A percentile compares a stretch with the other conserved stretches of the same genome.
These are phyloP conservation scores for Aureobasidium namibiae DNA, from an alignment of 2,329 filamentous ascomycete genomes.

Conservation along the genomic window DNA sequence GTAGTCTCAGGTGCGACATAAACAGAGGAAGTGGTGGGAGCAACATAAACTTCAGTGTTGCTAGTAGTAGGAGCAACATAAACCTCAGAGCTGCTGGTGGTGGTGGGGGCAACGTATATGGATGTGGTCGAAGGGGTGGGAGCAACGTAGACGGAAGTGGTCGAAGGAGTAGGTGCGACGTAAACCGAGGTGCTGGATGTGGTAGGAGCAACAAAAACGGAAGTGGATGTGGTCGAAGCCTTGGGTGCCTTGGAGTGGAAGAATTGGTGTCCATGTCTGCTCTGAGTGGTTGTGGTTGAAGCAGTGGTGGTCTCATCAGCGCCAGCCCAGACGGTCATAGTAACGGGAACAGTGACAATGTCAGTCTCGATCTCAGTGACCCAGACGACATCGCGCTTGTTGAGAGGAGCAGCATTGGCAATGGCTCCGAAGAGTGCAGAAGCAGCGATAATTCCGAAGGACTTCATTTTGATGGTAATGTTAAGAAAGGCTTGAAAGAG, in stretches of 20 bases:
- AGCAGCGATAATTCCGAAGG: constrained; percentile 21
- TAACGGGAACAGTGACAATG: constrained; percentile 41
- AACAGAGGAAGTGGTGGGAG: constrained; percentile 18
- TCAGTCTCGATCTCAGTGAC: constrained; percentile 41
- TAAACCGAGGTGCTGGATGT: constrained; percentile 16
- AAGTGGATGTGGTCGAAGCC: constrained; percentile 15
- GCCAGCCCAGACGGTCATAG: constrained; percentile 38
- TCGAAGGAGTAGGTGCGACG: constrained; percentile 17
- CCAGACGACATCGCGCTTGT: constrained; percentile 40
- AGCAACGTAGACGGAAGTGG: constrained; percentile 20
- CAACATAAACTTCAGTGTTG: constrained; percentile 13
- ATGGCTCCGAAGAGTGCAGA: constrained; percentile 21
- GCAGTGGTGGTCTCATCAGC: constrained; percentile 20
- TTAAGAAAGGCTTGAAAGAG: neutral
- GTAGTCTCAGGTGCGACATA: constrained; percentile 18
- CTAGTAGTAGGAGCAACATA: constrained; percentile 20
- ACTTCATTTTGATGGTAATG: constrained; percentile 27
- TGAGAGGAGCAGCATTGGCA: constrained; percentile 26
- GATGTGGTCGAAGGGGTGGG: constrained; percentile 16
- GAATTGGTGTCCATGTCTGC: constrained; percentile 17
- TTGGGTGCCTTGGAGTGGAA: constrained; percentile 8
- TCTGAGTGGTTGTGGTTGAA: constrained; percentile 21
- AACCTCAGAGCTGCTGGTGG: constrained; percentile 17
- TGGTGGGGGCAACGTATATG: constrained; percentile 19
- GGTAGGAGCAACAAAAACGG: neutral